Evolutionary conservation across 2,329 filamentous ascomycete genomes (phyloP).

Genomic region (Penicillium sp.): DNA sequence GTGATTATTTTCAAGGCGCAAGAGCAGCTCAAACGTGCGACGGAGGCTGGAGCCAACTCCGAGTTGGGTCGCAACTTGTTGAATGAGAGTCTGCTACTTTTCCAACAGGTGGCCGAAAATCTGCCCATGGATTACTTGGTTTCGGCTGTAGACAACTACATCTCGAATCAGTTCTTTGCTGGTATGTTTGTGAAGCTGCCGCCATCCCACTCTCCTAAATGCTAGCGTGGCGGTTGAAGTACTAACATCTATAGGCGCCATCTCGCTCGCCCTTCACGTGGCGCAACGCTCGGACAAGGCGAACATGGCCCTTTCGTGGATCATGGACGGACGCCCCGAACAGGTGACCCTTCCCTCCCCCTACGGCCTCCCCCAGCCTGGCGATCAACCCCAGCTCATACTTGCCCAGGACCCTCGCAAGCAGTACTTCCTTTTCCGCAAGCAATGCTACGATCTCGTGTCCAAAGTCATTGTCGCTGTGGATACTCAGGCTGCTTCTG

Average conservation of each 20-base stretch:
- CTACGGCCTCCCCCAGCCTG: not conserved
- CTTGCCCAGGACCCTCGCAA: constrained; percentile 64
- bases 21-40: constrained; percentile 86
- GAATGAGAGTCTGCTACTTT: constrained; percentile 85
- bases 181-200: constrained; percentile 44
- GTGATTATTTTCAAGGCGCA: constrained; percentile 98
- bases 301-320: constrained; percentile 80
- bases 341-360: constrained; percentile 42
- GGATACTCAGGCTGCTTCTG: constrained; percentile 67
- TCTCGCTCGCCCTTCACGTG: constrained; percentile 81
- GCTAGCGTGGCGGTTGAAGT: not conserved
- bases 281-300: constrained; percentile 84
- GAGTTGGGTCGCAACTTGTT: constrained; percentile 77
- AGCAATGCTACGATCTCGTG: constrained; percentile 82
- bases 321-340: constrained; percentile 76
- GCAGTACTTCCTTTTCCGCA: constrained; percentile 68
- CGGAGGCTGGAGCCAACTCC: constrained; percentile 73
- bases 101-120: constrained; percentile 83
- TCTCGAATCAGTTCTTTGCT: constrained; percentile 83
- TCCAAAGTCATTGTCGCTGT: constrained; percentile 78
- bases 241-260: constrained; percentile 60
- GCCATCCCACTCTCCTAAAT: too few relatives aligned
- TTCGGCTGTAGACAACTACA: constrained; percentile 76
- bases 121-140: constrained; percentile 79
- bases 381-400: constrained; percentile 14